These are phyloP conservation scores for Claviceps citrina DNA, from an alignment of 2,329 filamentous ascomycete genomes.

Conservation along the genomic window DNA sequence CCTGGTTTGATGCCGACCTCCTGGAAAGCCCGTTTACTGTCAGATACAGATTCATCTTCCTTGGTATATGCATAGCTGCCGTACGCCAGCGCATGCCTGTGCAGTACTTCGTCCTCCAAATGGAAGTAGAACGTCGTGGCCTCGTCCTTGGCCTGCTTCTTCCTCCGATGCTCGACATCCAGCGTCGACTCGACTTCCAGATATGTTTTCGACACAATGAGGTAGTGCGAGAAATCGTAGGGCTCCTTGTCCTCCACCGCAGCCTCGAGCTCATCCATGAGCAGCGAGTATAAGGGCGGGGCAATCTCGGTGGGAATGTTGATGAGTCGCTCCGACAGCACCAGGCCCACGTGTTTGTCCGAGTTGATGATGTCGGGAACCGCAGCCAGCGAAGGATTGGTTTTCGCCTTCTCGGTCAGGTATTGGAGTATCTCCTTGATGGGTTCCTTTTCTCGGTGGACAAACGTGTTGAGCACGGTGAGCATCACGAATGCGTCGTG, in stretches of 20 bases:
- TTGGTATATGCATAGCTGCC: constrained; percentile 67
- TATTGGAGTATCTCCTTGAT: constrained; percentile 60
- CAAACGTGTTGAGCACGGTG: constrained; percentile 68
- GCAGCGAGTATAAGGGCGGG: constrained; percentile 88
- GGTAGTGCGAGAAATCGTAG: constrained; percentile 84
- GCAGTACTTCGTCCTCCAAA: constrained; percentile 81
- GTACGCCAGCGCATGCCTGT: constrained; percentile 55
- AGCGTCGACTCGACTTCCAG: constrained; percentile 71
- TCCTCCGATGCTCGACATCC: constrained; percentile 43
- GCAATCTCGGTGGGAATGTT: constrained; percentile 92
- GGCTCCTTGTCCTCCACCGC: constrained; percentile 83
- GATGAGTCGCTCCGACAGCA: constrained; percentile 86
- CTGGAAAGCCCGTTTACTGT: constrained; percentile 89
- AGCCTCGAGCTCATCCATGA: constrained; percentile 77
- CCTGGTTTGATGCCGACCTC: constrained; percentile 76
- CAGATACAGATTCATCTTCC: constrained; percentile 64
- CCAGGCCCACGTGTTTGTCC: constrained; percentile 55
- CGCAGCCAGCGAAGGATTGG: constrained; percentile 38
- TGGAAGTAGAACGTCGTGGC: constrained; percentile 76
- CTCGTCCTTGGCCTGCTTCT: constrained; percentile 50
- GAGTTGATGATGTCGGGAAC: constrained; percentile 40
- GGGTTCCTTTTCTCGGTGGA: constrained; percentile 60
- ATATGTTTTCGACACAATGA: constrained; percentile 87
- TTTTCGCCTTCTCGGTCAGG: constrained; percentile 40
- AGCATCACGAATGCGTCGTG: constrained; percentile 86